These are phyloP conservation scores for Penicillium sp. DNA, from an alignment of 2,329 filamentous ascomycete genomes.

Conservation along the genomic window DNA sequence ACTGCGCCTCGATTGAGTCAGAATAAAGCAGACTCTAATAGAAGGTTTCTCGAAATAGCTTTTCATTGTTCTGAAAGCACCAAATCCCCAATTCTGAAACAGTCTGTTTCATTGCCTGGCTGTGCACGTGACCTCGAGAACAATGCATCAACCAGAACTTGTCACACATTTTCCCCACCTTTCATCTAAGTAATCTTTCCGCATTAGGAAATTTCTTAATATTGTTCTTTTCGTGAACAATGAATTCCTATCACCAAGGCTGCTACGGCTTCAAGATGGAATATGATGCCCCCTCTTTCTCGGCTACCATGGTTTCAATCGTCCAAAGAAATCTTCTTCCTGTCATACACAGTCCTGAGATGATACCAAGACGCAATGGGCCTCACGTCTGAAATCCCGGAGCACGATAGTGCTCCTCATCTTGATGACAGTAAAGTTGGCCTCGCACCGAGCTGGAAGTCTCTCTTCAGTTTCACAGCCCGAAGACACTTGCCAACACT, in stretches of 20 bases:
- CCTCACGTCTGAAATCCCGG: not conserved
- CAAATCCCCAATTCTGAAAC: not conserved
- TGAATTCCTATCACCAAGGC: not conserved
- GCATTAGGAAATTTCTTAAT: conserved; percentile 16
- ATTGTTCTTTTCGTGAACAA: conserved; percentile 19
- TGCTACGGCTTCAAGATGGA: not conserved
- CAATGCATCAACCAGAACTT: conserved; percentile 21
- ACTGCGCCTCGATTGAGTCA: not conserved
- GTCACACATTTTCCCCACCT: conserved; percentile 14
- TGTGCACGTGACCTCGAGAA: conserved; percentile 9
- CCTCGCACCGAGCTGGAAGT: conserved; percentile 45
- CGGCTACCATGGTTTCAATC: not conserved
- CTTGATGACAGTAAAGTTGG: not conserved
- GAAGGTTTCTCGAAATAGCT: not conserved
- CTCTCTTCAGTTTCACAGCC: conserved; percentile 74
- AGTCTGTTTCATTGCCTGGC: not conserved
- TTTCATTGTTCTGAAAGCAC: not conserved
- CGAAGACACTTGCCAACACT: conserved; percentile 60
- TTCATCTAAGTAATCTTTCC: conserved; percentile 26
- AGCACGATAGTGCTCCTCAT: not conserved
- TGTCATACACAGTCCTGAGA: not conserved
- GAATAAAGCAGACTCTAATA: not conserved
- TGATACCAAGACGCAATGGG: not conserved
- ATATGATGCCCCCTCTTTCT: not conserved
- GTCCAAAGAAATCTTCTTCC: not conserved